Evolutionary conservation across 2,329 filamentous ascomycete species (phyloP).

Genomic region (Ophiognomonia clavigignenti-juglandacearum): DNA sequence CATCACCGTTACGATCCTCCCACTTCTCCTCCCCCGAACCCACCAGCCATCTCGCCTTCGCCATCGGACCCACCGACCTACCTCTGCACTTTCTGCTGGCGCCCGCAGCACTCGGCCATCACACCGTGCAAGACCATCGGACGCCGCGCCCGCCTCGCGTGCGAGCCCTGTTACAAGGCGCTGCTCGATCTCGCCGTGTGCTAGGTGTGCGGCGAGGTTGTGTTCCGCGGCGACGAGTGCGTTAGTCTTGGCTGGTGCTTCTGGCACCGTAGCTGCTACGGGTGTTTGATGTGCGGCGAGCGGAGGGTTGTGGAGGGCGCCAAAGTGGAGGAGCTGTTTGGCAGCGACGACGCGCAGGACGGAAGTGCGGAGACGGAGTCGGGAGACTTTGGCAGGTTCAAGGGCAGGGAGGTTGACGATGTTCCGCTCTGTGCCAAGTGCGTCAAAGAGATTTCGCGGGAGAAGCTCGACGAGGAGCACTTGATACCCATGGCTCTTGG

Average conservation of each 20-base stretch:
- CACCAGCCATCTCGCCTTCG: neutral
- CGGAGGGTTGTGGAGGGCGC: conserved; percentile 31
- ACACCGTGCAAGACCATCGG: conserved; percentile 36
- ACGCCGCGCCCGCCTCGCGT: conserved; percentile 42
- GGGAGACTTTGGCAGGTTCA: conserved; percentile 14
- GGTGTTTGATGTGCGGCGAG: conserved; percentile 48
- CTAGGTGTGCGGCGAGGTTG: conserved; percentile 52
- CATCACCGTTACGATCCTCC: neutral
- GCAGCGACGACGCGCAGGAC: conserved; percentile 5
- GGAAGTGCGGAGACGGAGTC: neutral
- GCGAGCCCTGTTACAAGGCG: conserved; percentile 39
- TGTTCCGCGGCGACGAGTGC: conserved; percentile 48
- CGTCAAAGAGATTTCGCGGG: conserved; percentile 34
- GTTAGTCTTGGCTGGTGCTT: conserved; percentile 58
- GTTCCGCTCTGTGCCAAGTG: conserved; percentile 48
- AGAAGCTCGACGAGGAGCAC: conserved; percentile 24
- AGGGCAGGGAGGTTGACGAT: conserved; percentile 36
- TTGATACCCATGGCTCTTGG: conserved; percentile 38
- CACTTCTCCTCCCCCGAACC: neutral
- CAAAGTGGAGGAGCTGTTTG: conserved; percentile 30
- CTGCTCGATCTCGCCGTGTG: conserved; percentile 51
- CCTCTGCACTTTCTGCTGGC: conserved; percentile 54
- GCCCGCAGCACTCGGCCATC: conserved; percentile 25
- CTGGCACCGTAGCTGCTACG: conserved; percentile 53
- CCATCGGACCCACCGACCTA: conserved; percentile 26